Evolutionary conservation across 768 basidiomycete species (phyloP).

Genomic region (Lentinula edodes): DNA sequence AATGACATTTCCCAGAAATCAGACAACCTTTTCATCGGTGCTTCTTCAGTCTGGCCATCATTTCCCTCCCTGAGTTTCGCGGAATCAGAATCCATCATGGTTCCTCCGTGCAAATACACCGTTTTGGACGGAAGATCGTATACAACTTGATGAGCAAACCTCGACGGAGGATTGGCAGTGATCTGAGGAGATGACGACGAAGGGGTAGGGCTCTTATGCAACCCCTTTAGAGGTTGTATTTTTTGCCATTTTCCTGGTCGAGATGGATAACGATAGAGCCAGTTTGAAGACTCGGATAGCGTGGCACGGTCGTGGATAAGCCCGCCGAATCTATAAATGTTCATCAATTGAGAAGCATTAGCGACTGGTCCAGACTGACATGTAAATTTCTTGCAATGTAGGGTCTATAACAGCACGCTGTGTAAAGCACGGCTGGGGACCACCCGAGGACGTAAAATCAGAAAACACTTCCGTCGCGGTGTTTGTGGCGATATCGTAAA

Average conservation of each 20-base stretch:
- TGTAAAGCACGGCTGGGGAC: conserved; percentile 69
- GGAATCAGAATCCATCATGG: conserved; percentile 2
- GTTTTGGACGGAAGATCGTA: conserved; percentile 55
- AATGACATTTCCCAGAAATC: conserved; percentile 79
- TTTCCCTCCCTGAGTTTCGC: conserved; percentile 3
- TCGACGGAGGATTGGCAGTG: conserved; percentile 41
- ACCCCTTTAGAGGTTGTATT: conserved; percentile 36
- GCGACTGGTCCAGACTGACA: conserved; percentile 37
- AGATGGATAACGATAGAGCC: conserved; percentile 61
- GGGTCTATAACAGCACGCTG: conserved; percentile 70
- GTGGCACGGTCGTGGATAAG: conserved; percentile 22
- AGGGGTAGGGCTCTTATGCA: neutral
- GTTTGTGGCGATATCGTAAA: conserved; percentile 57
- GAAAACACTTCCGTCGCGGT: conserved; percentile 56
- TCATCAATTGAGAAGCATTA: conserved; percentile 48
- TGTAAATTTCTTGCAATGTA: conserved; percentile 59
- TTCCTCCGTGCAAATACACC: conserved; percentile 74
- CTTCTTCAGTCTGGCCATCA: conserved; percentile 17
- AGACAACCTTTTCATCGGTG: conserved; percentile 43
- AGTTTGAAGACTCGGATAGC: conserved; percentile 48
- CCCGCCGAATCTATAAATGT: conserved; percentile 26
- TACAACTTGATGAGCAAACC: conserved; percentile 78
- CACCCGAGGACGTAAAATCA: conserved; percentile 55
- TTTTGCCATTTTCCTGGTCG: conserved; percentile 62
- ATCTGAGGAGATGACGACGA: neutral